Base-by-base conservation (phyloP, 441 rosid species). In the Aleurites moluccanus region DNA sequence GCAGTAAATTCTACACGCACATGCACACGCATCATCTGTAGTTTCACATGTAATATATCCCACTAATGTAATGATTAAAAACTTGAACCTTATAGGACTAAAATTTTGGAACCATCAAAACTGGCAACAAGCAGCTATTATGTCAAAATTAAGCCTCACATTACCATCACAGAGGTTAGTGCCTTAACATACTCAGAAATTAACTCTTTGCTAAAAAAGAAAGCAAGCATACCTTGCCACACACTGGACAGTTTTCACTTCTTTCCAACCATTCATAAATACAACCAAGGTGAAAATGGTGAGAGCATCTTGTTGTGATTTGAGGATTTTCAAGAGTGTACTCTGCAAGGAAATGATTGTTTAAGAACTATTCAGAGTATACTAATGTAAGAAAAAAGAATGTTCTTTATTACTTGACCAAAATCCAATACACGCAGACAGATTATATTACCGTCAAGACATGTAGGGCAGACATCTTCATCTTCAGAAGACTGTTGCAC, bases 201-300 rank as follows among this genome's bases (percentile, higher is more conserved):
- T 57, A 3, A 16, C 23, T 14, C 28, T 49, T 30, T 50, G 45
- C 11, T 44, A 30, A 69, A 74, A 38, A 59, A 64, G 63, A 3
- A 47, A 15, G 45, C 47, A 67, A 15, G 9, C 63, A 9, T 86
- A 94, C 98, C 97, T 91, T 88, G 82, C 98, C 98, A 83, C 98
- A 94, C 72, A 92, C 83, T 2, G 98, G 98, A 75, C 97, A 94
- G 23, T 80, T 88, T 75, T 92, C 98, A 79, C 98, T 94, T 85
- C 98, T 92, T 85, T 94, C 97, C 94, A 94, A 83, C 98, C 98
- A 94, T 75, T 94, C 97, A 73, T 91, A 94, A 57, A 94, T 94
- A 77, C 98, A 94, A 74, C 95, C 91, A 44, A 94, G 92, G 85
- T 94, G 98, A 73, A 91, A 94, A 86, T 94, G 95, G 85, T 94